Percentiles rank a stretch among this genome's conserved stretches.
phyloP scores from a whole-genome alignment of 192 early-diverging fungal species.

The Coemansia sp. region DNA sequence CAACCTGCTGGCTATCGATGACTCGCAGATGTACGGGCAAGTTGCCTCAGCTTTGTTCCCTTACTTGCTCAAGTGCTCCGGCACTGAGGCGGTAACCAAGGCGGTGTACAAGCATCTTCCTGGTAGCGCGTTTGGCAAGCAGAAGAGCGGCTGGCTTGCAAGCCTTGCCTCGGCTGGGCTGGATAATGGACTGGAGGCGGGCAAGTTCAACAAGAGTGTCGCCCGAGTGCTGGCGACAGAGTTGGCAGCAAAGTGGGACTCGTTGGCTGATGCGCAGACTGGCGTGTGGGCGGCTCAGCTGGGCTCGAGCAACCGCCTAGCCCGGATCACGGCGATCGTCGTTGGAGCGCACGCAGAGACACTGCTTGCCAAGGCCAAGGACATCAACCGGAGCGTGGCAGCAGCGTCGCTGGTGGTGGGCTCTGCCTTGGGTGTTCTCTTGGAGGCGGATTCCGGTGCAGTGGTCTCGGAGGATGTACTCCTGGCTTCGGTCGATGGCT shows the following conservation, averaged over 20 bases:
- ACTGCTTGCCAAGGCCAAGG: constrained; percentile 14
- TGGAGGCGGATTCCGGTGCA: background rate
- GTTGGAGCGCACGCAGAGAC: constrained; percentile 33
- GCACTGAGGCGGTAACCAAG: constrained; percentile 12
- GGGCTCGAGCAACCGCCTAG: background rate
- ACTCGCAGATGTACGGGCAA: constrained; percentile 6
- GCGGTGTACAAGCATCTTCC: constrained; percentile 9
- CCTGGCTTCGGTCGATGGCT: constrained; percentile 4
- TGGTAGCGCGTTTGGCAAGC: constrained; percentile 11
- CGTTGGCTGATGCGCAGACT: background rate
- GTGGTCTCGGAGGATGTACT: constrained; percentile 3
- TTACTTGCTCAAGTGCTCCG: constrained; percentile 12
- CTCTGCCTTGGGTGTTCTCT: constrained; percentile 7
- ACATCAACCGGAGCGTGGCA: constrained; percentile 6
- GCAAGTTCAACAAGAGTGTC: constrained; percentile 18
- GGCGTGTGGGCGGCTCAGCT: constrained; percentile 31
- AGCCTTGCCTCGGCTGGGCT: constrained; percentile 10
- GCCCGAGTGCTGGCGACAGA: constrained; percentile 12
- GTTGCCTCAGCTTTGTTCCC: too few species aligned
- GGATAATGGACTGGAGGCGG: background rate
- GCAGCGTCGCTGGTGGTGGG: constrained; percentile 16
- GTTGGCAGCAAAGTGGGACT: constrained; percentile 20
- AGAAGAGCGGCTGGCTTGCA: constrained; percentile 32
- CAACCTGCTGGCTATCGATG: constrained; percentile 25
- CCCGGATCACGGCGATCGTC: constrained; percentile 22